Conservation (phyloP, 176 grass and related monocot species). For the Dendrocalamus sinicus region DNA sequence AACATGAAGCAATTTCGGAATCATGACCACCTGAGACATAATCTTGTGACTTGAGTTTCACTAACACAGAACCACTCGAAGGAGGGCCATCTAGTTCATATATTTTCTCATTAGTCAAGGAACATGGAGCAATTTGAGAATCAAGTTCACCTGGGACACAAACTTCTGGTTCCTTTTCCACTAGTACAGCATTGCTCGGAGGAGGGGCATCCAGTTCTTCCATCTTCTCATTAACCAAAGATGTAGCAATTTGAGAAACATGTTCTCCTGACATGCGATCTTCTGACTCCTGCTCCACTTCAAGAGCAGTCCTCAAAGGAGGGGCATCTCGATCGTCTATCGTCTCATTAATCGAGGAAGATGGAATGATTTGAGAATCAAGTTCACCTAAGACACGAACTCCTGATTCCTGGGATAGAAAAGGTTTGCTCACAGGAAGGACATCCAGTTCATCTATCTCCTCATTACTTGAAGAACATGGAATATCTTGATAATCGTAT, state of each 20-base stretch:
- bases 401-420: slow-evolving; percentile 38
- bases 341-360: slow-evolving; percentile 22
- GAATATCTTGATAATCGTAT: not conserved
- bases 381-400: not conserved
- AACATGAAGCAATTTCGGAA: slow-evolving; percentile 38
- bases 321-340: slow-evolving; percentile 8
- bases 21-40: slow-evolving; percentile 21
- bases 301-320: slow-evolving; percentile 30
- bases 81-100: slow-evolving; percentile 20
- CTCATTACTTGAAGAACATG: slow-evolving; percentile 11
- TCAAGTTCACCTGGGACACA: slow-evolving; percentile 34
- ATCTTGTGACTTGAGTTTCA: slow-evolving; percentile 36
- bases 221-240: slow-evolving; percentile 42
- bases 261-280: slow-evolving; percentile 5
- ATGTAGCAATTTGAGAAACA: slow-evolving; percentile 33
- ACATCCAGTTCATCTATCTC: not conserved
- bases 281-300: slow-evolving; percentile 33
- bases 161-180: slow-evolving; percentile 36
- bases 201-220: slow-evolving; percentile 27
- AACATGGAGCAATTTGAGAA: slow-evolving; percentile 36
- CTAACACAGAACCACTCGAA: slow-evolving; percentile 31
- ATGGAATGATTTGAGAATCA: slow-evolving; percentile 20
- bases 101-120: slow-evolving; percentile 33
- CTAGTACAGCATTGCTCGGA: slow-evolving; percentile 16
- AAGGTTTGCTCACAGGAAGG: slow-evolving; percentile 25